phyloP scores from a whole-genome alignment of 768 basidiomycete species.

The Amanita exitialis region DNA sequence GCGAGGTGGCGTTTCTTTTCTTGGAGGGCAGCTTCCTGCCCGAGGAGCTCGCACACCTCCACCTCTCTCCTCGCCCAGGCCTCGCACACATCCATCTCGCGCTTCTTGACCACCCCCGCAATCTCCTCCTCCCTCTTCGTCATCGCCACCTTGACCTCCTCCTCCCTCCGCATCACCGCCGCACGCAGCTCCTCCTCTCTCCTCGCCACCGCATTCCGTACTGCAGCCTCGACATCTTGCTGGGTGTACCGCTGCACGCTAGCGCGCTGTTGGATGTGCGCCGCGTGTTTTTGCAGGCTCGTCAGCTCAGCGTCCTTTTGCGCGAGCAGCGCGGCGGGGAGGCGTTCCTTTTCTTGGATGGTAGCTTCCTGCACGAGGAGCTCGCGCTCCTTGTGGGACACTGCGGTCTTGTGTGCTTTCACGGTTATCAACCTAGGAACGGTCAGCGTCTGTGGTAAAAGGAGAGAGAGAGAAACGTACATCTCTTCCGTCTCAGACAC shows the following conservation, averaged over 20 bases:
- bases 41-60: conserved; percentile 47
- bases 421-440: conserved; percentile 49
- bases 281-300: conserved; percentile 33
- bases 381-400: conserved; percentile 57
- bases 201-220: conserved; percentile 49
- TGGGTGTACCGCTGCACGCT: conserved; percentile 18
- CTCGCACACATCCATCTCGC: conserved; percentile 54
- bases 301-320: conserved; percentile 56
- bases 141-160: conserved; percentile 59
- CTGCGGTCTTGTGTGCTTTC: conserved; percentile 48
- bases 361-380: conserved; percentile 44
- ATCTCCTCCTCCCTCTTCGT: conserved; percentile 61
- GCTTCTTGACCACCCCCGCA: conserved; percentile 50
- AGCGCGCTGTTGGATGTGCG: conserved; percentile 26
- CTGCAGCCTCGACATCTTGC: conserved; percentile 30
- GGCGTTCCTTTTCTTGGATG: conserved; percentile 46
- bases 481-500: conserved; percentile 73
- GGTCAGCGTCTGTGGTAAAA: not conserved
- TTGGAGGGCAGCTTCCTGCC: conserved; percentile 42
- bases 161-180: conserved; percentile 57
- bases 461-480: conserved; percentile 28
- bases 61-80: conserved; percentile 48
- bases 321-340: conserved; percentile 31
- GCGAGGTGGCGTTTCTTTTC: conserved; percentile 47
- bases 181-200: conserved; percentile 64